phyloP scores from a whole-genome alignment of 2,329 filamentous ascomycete genomes.

The Cladosporium sp. region DNA sequence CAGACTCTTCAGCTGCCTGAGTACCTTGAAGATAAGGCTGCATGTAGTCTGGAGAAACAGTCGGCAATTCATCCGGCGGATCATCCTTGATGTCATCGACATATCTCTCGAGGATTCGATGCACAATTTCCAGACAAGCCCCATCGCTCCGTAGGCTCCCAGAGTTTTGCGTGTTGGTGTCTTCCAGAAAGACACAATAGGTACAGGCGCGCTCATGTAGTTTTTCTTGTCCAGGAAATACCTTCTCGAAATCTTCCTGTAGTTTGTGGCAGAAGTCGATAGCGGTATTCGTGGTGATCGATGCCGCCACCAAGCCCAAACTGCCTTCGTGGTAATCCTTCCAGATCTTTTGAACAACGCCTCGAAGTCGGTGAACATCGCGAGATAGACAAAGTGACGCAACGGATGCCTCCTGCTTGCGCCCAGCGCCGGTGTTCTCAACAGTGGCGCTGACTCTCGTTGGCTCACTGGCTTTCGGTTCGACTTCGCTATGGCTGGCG shows the following conservation, averaged over 20 bases:
- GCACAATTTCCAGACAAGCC: neutral
- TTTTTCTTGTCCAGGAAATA: neutral
- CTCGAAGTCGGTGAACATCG: neutral
- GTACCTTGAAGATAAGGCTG: neutral
- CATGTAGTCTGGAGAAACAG: neutral
- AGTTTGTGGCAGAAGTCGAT: slow-evolving; percentile 16
- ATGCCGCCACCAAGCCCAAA: neutral
- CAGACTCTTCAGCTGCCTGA: neutral
- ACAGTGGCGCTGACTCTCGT: neutral
- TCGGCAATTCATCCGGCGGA: neutral
- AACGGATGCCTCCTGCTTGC: neutral
- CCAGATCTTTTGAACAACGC: neutral
- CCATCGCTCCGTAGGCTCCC: too few relatives aligned
- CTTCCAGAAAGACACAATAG: neutral
- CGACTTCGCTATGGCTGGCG: too few relatives aligned
- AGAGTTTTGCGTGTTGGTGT: neutral
- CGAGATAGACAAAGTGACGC: neutral
- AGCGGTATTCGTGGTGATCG: slow-evolving; percentile 13
- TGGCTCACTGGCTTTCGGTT: neutral
- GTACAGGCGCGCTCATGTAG: neutral
- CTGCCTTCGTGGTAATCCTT: slow-evolving; percentile 1
- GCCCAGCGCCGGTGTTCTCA: neutral
- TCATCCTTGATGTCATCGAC: neutral
- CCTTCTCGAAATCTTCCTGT: slow-evolving; percentile 3
- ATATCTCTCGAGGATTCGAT: neutral